Conservation (phyloP, 2,329 filamentous ascomycete species). For the Didymella pinodella region DNA sequence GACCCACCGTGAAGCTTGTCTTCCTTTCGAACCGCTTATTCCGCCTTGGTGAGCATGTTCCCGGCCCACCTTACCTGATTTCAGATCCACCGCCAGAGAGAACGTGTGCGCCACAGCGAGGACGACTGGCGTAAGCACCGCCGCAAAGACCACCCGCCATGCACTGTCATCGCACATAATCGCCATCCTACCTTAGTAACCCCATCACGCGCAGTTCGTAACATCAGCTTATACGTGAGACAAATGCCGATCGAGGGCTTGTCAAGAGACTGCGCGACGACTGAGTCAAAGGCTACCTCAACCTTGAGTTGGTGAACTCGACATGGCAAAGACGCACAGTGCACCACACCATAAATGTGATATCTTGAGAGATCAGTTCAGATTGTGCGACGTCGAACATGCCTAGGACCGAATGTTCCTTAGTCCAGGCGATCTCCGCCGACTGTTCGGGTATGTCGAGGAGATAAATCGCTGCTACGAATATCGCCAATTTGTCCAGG, state of each 20-base stretch:
- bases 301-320: not conserved
- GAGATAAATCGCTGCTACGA: not conserved
- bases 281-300: not conserved
- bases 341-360: not conserved
- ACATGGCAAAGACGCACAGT: not conserved
- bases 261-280: not conserved
- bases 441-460: not conserved
- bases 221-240: not conserved
- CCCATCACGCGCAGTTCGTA: not conserved
- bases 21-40: slow-evolving; percentile 9
- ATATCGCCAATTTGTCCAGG: slow-evolving; percentile 1
- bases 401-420: not conserved
- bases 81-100: not conserved
- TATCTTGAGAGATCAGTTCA: not conserved
- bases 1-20: slow-evolving; percentile 16
- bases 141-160: not conserved
- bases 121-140: slow-evolving; percentile 6
- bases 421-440: not conserved
- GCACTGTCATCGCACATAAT: not conserved
- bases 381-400: not conserved
- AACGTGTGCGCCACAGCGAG: slow-evolving; percentile 6
- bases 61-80: not conserved
- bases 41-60: slow-evolving; percentile 11
- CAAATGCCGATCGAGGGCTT: not conserved
- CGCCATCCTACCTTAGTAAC: not conserved